Evolutionary conservation across 1,284 basidiomycete species (phyloP), one percentile per base, ranked within the genome.

Genomic region (Rhodotorula mucilaginosa): DNA sequence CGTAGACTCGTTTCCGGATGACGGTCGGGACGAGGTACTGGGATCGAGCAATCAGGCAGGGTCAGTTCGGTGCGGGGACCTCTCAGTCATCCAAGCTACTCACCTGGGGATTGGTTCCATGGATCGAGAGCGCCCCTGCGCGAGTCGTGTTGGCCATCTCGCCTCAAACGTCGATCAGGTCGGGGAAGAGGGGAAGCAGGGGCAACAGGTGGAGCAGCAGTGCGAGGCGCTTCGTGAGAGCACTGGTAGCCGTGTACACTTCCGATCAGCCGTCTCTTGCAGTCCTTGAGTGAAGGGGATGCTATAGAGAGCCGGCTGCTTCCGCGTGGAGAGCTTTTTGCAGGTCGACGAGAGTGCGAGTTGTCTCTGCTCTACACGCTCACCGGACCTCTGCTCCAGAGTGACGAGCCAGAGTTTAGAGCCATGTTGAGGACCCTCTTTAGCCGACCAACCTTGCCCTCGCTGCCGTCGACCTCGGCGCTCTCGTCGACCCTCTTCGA

Each of bases 1-100:
- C 96, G 84, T 97, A 99, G 73, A 99, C 97, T 70, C 97, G 88
- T 78, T 90, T 91, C 61, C 97, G 88, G 76, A 99, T 94, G 74
- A 98, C 91, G 67, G 94, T 97, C 85, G 99, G 97, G 61, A 99
- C 90, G 80, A 99, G 85, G 82, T 89, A 94, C 92, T 98, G 80
- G 31, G 71, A 74, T 34, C 29, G 58, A 16, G 7, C 23, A 23
- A 26, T 12, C 7, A 12, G 58, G n/a, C 7, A 12, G 58, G 12
- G 49, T 47, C n/a, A 64, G 34, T 58, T 56, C 23, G 31, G 47
- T n/a, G 21, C n/a, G 23, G 23, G n/a, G 51, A 18, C 34, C 26
- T 0, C 26, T 5, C 26, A 13, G 47, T 3, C 46, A 16, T 44
- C 8, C 61, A 23, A 59, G n/a, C 44, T 31, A 71, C 79, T 65